Percentiles rank a stretch among this genome's conserved stretches.
phyloP scores from a whole-genome alignment of 2,329 filamentous ascomycete genomes.

The Ceratocystis papillata region DNA sequence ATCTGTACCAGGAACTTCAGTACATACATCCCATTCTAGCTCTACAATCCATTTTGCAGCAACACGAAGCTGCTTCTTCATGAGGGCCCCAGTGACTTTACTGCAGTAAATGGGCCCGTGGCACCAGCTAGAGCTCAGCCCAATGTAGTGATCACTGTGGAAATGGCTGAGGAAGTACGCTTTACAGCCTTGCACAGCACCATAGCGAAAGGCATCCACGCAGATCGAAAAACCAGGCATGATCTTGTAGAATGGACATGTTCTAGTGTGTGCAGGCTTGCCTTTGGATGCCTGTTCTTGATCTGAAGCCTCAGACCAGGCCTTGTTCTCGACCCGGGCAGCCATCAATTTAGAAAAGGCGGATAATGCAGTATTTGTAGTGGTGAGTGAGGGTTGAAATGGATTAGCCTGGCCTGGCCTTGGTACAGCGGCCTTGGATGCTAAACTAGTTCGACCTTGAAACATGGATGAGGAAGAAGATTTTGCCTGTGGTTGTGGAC shows the following conservation, averaged over 20 bases:
- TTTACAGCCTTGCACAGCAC: constrained; percentile 79
- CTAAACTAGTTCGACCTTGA: constrained; percentile 43
- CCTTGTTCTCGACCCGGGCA: constrained; percentile 74
- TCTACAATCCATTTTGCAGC: constrained; percentile 75
- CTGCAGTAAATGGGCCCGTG: constrained; percentile 97
- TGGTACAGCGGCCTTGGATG: constrained; percentile 57
- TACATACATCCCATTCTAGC: constrained; percentile 70
- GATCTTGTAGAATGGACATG: constrained; percentile 97
- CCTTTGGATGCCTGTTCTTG: constrained; percentile 67
- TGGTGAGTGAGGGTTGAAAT: constrained; percentile 39
- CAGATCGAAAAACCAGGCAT: constrained; percentile 86
- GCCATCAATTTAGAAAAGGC: constrained; percentile 94
- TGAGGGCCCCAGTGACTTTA: constrained; percentile 78
- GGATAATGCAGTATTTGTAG: constrained; percentile 41
- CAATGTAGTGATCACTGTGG: constrained; percentile 94
- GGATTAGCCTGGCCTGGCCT: constrained; percentile 74
- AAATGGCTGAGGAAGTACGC: constrained; percentile 98
- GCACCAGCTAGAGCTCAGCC: constrained; percentile 74
- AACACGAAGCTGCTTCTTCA: constrained; percentile 74
- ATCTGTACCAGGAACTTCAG: constrained; percentile 69
- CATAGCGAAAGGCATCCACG: constrained; percentile 93
- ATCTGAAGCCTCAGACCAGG: constrained; percentile 79
- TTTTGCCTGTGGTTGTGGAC: not conserved
- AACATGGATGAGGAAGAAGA: constrained; percentile 27
- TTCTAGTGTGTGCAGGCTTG: constrained; percentile 76